Evolutionary conservation across 805 yeast genomes (phyloP), one percentile per base, ranked within the genome.

Genomic region (Suhomyces xylopsoci): DNA sequence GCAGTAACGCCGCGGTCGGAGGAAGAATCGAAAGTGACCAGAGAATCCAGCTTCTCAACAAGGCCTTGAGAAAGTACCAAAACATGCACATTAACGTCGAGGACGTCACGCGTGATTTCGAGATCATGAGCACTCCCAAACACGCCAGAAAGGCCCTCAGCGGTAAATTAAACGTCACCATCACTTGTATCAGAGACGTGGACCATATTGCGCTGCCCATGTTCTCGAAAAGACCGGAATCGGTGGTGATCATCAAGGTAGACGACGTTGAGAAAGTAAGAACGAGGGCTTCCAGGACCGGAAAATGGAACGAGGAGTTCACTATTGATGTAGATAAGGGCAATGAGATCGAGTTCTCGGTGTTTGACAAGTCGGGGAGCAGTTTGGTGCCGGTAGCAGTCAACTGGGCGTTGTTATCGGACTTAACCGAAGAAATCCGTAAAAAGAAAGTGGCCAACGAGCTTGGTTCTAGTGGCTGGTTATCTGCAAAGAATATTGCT

Each of bases 351-450:
- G 97, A 92, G 62, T 77, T 94, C 53, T 82, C 92, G 1, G 90
- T 94, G 4, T 91, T 87, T 67, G 99, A 94, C 67, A 86, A 85
- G 60, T 74, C 80, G 10, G 88, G 88, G 38, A 82, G 77, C 53
- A 80, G 77, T 48, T 73, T 79, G 54, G 83, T 86, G 7, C 98
- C 99, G 0, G 97, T 94, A 7, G 99, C 96, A 7, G 78, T 94
- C 38, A 83, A 88, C 61, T 94, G 99, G 99, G 79, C 93, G 25
- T 81, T 93, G 36, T 77, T 94, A 26, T 85, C 96, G 3, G 99
- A 94, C 68, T 81, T 94, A 43, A 91, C 96, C 0, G 99, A 94
- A 73, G 98, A 94, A 60, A 81, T 93, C 51, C 89, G 99, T 70
- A 88, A 94, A 62, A 87, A 86, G 67, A 90, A 90, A 62, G 92